phyloP scores from a whole-genome alignment of 106 monocot species.

The Gastrodia elata region DNA sequence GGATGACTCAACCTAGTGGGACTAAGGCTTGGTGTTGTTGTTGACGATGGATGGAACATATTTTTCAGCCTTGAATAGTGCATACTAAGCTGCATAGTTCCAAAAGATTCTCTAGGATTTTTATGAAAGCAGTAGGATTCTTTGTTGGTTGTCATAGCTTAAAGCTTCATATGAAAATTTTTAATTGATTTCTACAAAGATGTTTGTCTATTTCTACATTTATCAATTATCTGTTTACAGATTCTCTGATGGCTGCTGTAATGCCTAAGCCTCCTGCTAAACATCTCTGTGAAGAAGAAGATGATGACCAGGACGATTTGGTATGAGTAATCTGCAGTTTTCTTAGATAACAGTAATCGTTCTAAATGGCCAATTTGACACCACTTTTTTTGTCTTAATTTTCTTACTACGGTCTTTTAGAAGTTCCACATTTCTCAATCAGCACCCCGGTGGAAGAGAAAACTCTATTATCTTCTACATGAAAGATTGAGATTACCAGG shows the following conservation, averaged over 20 bases:
- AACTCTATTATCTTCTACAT: constrained; percentile 59
- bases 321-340: constrained; percentile 23
- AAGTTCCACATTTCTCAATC: constrained; percentile 76
- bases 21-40: no score
- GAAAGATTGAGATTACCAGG: constrained; percentile 83
- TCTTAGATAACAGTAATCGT: not conserved
- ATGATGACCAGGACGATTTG: constrained; percentile 70
- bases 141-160: not conserved
- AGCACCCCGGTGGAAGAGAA: constrained; percentile 60
- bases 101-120: not conserved
- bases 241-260: constrained; percentile 75
- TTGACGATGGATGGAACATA: not conserved
- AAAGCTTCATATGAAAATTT: not conserved
- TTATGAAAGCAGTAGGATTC: not conserved
- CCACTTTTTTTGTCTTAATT: not conserved
- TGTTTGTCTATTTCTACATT: constrained; percentile 1
- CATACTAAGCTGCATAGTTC: not conserved
- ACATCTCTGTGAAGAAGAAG: constrained; percentile 64
- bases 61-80: not conserved
- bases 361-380: not conserved
- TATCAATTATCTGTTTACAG: constrained; percentile 22
- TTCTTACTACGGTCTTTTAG: constrained; percentile 23
- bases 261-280: constrained; percentile 79
- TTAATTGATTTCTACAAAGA: not conserved
- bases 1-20: no score